Conservation (phyloP, 345 rosid genomes). For the Hypericum perforatum region DNA sequence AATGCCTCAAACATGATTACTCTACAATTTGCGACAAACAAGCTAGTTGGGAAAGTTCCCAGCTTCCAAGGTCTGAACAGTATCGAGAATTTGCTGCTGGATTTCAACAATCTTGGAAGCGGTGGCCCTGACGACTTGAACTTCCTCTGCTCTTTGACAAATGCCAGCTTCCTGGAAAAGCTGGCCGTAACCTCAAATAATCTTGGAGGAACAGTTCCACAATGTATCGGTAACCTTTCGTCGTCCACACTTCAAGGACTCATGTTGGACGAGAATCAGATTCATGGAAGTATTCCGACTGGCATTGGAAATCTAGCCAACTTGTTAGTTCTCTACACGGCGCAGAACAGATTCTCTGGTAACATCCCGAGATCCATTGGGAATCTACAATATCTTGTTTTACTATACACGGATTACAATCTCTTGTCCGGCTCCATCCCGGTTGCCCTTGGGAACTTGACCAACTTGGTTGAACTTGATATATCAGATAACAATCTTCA, state of each 20-base stretch:
- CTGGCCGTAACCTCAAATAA: not conserved
- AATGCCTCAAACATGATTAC: constrained; percentile 13
- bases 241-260: not conserved
- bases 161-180: not conserved
- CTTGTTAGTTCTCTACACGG: not conserved
- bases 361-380: too few relatives aligned
- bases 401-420: too few relatives aligned
- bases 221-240: not conserved
- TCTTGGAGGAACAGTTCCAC: not conserved
- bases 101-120: constrained; percentile 4
- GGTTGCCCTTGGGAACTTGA: not conserved
- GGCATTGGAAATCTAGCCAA: constrained; percentile 2
- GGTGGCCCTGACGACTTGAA: constrained; percentile 2
- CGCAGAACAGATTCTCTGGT: too few relatives aligned
- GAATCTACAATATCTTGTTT: too few relatives aligned
- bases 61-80: not conserved
- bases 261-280: not conserved
- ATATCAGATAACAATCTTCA: constrained; percentile 8
- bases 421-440: too few relatives aligned
- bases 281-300: constrained; percentile 4
- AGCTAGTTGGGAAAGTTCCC: constrained; percentile 13
- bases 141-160: not conserved
- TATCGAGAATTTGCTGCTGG: rapidly evolving
- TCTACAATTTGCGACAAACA: not conserved
- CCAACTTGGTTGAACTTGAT: not conserved